Conservation (phyloP, 2,329 filamentous ascomycete genomes). For the Berkeleyomyces rouxiae region DNA sequence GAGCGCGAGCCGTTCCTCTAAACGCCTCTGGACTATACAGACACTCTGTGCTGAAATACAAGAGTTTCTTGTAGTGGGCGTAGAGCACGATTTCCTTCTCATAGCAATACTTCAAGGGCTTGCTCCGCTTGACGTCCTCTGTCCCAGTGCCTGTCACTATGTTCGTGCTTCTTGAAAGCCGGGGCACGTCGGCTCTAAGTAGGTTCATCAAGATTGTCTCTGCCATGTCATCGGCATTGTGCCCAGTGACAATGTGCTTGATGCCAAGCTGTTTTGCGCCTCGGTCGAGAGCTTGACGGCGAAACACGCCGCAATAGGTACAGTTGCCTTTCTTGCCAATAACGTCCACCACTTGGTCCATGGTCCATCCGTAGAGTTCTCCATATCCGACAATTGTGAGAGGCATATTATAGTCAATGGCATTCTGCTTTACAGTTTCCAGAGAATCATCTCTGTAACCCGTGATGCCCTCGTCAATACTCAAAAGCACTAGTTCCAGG, state of each 20-base stretch:
- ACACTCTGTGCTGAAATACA: conserved; percentile 97
- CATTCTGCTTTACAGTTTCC: conserved; percentile 92
- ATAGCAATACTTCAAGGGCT: conserved; percentile 94
- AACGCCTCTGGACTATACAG: conserved; percentile 97
- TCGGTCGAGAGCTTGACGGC: conserved; percentile 81
- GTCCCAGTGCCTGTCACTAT: conserved; percentile 65
- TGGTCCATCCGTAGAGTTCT: conserved; percentile 94
- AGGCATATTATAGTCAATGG: conserved; percentile 76
- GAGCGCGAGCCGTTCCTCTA: conserved; percentile 69
- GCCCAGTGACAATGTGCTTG: conserved; percentile 86
- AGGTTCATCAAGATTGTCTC: conserved; percentile 98
- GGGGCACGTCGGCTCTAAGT: conserved; percentile 72
- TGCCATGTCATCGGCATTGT: conserved; percentile 93
- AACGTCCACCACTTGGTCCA: conserved; percentile 94
- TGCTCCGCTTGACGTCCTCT: conserved; percentile 88
- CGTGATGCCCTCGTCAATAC: conserved; percentile 93
- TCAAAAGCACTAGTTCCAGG: conserved; percentile 69
- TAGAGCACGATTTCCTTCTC: conserved; percentile 99
- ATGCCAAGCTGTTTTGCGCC: conserved; percentile 79
- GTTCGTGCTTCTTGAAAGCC: conserved; percentile 72
- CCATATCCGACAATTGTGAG: conserved; percentile 85
- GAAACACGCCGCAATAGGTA: conserved; percentile 95
- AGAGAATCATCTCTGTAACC: conserved; percentile 92
- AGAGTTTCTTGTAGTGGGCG: conserved; percentile 87
- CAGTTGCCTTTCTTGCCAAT: conserved; percentile 98